Evolutionary conservation across 148 eudicot genomes (phyloP).

Genomic region (Chenopodium album): DNA sequence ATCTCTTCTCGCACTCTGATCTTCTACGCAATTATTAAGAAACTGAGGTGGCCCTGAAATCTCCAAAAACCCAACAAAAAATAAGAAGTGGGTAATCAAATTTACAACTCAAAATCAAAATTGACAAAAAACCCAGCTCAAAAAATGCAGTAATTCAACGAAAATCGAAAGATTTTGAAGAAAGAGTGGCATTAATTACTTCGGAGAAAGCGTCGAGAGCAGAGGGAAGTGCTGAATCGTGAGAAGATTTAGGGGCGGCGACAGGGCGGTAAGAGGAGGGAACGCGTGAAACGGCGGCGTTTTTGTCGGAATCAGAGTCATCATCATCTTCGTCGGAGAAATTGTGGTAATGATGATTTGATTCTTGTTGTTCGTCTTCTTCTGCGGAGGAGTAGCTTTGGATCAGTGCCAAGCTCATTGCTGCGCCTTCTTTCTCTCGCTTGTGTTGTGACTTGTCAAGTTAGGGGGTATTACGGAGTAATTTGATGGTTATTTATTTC

Average conservation of each 20-base stretch:
- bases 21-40: constrained; percentile 66
- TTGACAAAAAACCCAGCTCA: constrained; percentile 6
- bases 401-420: constrained; percentile 77
- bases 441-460: too few relatives aligned
- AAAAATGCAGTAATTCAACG: neutral
- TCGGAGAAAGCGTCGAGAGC: constrained; percentile 78
- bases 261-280: constrained; percentile 45
- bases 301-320: constrained; percentile 37
- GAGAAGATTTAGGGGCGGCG: constrained; percentile 42
- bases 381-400: constrained; percentile 90
- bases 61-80: constrained; percentile 46
- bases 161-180: neutral
- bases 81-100: constrained; percentile 13
- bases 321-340: constrained; percentile 46
- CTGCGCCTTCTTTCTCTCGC: neutral
- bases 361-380: constrained; percentile 43
- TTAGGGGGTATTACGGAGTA: too few relatives aligned
- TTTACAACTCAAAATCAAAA: neutral
- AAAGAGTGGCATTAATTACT: constrained; percentile 37
- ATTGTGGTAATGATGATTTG: constrained; percentile 17
- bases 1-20: constrained; percentile 30
- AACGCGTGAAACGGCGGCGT: constrained; percentile 30
- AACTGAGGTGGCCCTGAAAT: constrained; percentile 83
- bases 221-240: constrained; percentile 72
- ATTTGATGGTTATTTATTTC: too few relatives aligned